Conservation (phyloP, 495 filamentous ascomycete species). For the Podospora sp. region DNA sequence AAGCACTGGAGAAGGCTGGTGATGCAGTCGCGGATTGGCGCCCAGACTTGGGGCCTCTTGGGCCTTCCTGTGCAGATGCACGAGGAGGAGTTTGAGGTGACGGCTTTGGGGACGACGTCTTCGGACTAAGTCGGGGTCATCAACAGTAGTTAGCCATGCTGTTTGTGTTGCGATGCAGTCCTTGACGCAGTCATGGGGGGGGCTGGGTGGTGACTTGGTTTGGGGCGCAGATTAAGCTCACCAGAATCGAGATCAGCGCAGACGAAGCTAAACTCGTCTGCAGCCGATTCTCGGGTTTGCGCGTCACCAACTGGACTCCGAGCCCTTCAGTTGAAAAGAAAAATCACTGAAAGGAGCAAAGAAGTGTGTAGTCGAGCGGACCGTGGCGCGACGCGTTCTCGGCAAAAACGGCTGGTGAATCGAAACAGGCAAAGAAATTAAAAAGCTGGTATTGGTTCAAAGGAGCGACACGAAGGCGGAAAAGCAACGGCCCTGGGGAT, state of each 20-base stretch:
- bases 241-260: conserved; percentile 57
- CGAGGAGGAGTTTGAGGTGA: conserved; percentile 51
- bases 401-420: conserved; percentile 27
- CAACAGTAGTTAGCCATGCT: conserved; percentile 23
- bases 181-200: not conserved
- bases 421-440: conserved; percentile 32
- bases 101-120: conserved; percentile 53
- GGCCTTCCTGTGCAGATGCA: conserved; percentile 55
- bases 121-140: conserved; percentile 31
- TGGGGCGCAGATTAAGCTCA: conserved; percentile 36
- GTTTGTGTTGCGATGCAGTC: not conserved
- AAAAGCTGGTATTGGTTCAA: conserved; percentile 34
- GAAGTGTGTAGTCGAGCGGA: conserved; percentile 22
- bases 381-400: conserved; percentile 45
- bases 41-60: conserved; percentile 24
- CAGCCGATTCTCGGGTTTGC: conserved; percentile 50
- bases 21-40: conserved; percentile 40
- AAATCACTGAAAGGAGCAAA: not conserved
- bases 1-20: conserved; percentile 54
- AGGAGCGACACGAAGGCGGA: conserved; percentile 41
- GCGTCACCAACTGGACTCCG: conserved; percentile 28
- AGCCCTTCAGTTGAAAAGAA: conserved; percentile 9
- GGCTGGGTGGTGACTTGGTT: not conserved
- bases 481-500: conserved; percentile 27
- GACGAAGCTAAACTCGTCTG: conserved; percentile 57